These are phyloP conservation scores for Syncephalastrum racemosum DNA, from an alignment of 371 early-diverging fungal genomes.

Conservation along the genomic window DNA sequence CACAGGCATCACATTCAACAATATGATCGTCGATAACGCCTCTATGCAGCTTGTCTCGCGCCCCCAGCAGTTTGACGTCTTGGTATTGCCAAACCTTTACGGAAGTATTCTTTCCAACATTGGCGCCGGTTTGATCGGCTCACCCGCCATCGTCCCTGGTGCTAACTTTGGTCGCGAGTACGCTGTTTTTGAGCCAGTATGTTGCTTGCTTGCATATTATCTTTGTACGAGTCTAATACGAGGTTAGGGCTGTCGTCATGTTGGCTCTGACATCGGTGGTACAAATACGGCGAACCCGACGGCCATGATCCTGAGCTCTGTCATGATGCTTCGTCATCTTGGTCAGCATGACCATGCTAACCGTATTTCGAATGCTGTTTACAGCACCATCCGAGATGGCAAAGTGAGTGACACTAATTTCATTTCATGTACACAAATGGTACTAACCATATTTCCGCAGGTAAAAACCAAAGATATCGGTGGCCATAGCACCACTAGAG, in stretches of 20 bases:
- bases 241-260: conserved; percentile 86
- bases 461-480: conserved; percentile 45
- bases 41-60: conserved; percentile 96
- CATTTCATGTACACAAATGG: not conserved
- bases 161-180: conserved; percentile 95
- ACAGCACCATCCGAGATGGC: conserved; percentile 69
- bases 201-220: conserved; percentile 13
- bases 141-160: conserved; percentile 93
- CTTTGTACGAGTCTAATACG: not conserved
- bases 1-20: conserved; percentile 86
- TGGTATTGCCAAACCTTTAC: conserved; percentile 98
- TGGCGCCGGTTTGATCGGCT: conserved; percentile 94
- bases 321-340: conserved; percentile 98
- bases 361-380: conserved; percentile 81
- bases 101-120: conserved; percentile 97
- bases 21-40: conserved; percentile 99
- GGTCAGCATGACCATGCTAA: conserved; percentile 76
- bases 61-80: conserved; percentile 97
- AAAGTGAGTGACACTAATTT: conserved; percentile 32
- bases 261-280: conserved; percentile 89
- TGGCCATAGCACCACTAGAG: conserved; percentile 71
- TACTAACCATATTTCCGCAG: not conserved
- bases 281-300: conserved; percentile 92
- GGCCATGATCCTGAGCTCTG: conserved; percentile 90
- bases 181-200: conserved; percentile 94